Conservation (phyloP, 306 rosid species). For the Luffa aegyptiaca region DNA sequence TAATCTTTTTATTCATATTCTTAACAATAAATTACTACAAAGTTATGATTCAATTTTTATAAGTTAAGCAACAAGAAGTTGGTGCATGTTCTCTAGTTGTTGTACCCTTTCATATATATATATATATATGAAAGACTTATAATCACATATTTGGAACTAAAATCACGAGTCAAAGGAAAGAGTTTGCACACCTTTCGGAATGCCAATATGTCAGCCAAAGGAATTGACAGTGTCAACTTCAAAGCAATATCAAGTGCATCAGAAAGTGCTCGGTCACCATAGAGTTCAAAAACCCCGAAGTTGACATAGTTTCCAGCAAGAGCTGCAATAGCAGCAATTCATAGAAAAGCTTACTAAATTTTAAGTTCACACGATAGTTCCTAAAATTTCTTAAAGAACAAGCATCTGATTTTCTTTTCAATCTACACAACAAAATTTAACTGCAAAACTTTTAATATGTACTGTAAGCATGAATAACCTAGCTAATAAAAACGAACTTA, state of each 20-base stretch:
- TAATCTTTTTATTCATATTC: no score
- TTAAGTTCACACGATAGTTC: not conserved
- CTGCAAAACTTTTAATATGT: not conserved
- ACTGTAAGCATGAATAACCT: not conserved
- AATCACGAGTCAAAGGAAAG: slow-evolving; percentile 1
- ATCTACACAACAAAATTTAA: not conserved
- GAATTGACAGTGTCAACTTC: slow-evolving; percentile 83
- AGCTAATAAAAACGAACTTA: not conserved
- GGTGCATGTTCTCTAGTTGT: not conserved
- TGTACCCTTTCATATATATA: not conserved
- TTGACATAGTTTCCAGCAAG: slow-evolving; percentile 96
- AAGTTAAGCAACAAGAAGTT: not conserved
- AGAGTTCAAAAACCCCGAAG: slow-evolving; percentile 95
- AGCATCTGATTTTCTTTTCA: not conserved
- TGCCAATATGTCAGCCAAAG: slow-evolving; percentile 92
- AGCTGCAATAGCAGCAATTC: slow-evolving; percentile 33
- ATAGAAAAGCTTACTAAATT: not conserved
- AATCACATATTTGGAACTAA: not conserved
- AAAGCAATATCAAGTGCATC: slow-evolving; percentile 84
- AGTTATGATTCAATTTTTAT: not conserved
- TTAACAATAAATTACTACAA: not conserved
- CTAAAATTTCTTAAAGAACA: not conserved
- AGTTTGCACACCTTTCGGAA: slow-evolving; percentile 64
- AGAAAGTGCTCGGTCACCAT: slow-evolving; percentile 90
- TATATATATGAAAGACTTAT: not conserved